Conservation (phyloP, 1,284 basidiomycete species). For the Apiotrichum laibachii region DNA sequence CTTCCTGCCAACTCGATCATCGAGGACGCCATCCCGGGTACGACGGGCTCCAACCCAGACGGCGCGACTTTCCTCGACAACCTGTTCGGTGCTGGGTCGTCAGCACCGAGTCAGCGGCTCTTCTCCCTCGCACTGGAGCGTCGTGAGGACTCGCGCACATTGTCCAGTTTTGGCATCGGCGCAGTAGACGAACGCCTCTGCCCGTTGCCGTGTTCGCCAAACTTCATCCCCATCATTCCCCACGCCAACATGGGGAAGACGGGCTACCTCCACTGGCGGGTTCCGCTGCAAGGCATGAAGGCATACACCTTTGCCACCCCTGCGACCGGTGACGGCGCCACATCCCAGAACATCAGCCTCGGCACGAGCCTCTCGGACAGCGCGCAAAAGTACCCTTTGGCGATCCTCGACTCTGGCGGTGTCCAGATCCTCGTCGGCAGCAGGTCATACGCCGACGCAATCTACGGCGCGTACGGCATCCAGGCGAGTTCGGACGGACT, state of each 20-base stretch:
- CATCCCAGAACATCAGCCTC: constrained; percentile 25
- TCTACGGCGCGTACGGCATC: constrained; percentile 43
- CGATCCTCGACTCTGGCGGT: constrained; percentile 49
- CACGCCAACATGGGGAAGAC: constrained; percentile 41
- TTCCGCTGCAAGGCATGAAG: constrained; percentile 32
- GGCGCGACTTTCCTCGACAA: constrained; percentile 52
- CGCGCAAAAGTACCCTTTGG: constrained; percentile 33
- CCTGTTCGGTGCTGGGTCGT: constrained; percentile 46
- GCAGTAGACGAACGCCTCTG: constrained; percentile 34
- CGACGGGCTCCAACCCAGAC: constrained; percentile 46
- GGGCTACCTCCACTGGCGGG: constrained; percentile 45
- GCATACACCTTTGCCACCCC: constrained; percentile 31
- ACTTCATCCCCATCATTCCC: constrained; percentile 41
- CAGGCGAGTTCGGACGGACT: constrained; percentile 35
- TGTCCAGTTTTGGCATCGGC: constrained; percentile 44
- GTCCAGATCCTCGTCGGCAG: constrained; percentile 43
- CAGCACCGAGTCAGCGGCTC: constrained; percentile 43
- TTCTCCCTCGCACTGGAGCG: constrained; percentile 46
- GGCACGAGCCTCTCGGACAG: constrained; percentile 32
- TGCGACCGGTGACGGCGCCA: constrained; percentile 27
- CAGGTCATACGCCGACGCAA: constrained; percentile 34
- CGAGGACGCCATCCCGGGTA: constrained; percentile 39
- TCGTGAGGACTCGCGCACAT: constrained; percentile 45
- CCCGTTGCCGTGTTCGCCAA: constrained; percentile 38
- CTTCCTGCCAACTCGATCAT: constrained; percentile 48